phyloP scores from a whole-genome alignment of 768 basidiomycete species.

The Leccinum pellstonianum region DNA sequence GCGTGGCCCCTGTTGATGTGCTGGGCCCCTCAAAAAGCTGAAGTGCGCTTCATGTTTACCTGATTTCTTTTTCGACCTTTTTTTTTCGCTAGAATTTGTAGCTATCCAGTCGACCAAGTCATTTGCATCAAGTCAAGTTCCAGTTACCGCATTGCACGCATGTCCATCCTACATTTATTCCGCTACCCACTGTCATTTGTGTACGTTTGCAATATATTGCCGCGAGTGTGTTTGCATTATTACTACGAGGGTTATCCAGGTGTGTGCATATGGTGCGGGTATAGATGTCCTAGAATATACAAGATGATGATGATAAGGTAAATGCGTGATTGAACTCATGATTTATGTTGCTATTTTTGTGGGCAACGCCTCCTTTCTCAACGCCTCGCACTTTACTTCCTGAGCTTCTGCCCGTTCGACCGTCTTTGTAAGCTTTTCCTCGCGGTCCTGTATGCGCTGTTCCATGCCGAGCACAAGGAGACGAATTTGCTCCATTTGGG shows the following conservation, averaged over 20 bases:
- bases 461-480: conserved; percentile 75
- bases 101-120: conserved; percentile 18
- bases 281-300: conserved; percentile 25
- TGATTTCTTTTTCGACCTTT: conserved; percentile 11
- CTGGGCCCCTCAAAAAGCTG: conserved; percentile 25
- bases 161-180: conserved; percentile 24
- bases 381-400: conserved; percentile 49
- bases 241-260: conserved; percentile 1
- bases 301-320: conserved; percentile 14
- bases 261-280: conserved; percentile 9
- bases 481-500: conserved; percentile 68
- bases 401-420: conserved; percentile 62
- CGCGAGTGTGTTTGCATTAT: conserved; percentile 24
- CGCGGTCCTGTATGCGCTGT: conserved; percentile 60
- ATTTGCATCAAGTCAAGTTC: conserved; percentile 28
- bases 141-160: conserved; percentile 24
- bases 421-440: conserved; percentile 59
- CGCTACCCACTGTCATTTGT: conserved; percentile 32
- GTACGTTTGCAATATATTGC: conserved; percentile 29
- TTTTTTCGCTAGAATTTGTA: conserved; percentile 28
- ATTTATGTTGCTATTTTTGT: conserved; percentile 19
- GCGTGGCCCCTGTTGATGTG: conserved; percentile 14
- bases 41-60: conserved; percentile 30
- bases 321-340: conserved; percentile 11
- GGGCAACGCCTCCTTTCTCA: conserved; percentile 41